Evolutionary conservation across 2,329 filamentous ascomycete genomes (phyloP).

Genomic region (Chaetoscypha palmicola): DNA sequence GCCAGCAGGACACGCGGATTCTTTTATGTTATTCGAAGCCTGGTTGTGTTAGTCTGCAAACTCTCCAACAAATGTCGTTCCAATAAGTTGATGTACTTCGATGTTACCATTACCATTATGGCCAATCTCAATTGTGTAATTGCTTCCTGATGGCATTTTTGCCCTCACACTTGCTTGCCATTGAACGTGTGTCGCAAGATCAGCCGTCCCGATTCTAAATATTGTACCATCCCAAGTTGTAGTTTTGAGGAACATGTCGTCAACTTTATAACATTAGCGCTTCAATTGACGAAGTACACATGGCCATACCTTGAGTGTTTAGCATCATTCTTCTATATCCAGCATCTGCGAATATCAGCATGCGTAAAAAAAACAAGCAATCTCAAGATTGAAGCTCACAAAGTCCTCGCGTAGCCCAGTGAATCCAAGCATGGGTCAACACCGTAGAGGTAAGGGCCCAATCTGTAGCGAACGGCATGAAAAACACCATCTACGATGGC

Average conservation of each 20-base stretch:
- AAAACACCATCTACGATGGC: slow-evolving; percentile 51
- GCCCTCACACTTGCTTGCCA: slow-evolving; percentile 37
- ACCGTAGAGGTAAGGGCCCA: slow-evolving; percentile 31
- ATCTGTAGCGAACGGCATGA: slow-evolving; percentile 41
- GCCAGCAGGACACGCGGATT: slow-evolving; percentile 7
- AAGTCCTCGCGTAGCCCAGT: slow-evolving; percentile 19
- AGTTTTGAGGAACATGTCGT: slow-evolving; percentile 51
- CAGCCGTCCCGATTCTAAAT: slow-evolving; percentile 42
- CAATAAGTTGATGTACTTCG: no score
- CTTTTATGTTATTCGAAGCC: slow-evolving; percentile 3
- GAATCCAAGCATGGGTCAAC: slow-evolving; percentile 18
- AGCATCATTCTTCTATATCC: slow-evolving; percentile 17
- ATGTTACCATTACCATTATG: slow-evolving; percentile 48
- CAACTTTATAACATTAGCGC: slow-evolving; percentile 32
- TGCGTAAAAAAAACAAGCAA: no score
- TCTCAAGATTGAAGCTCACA: slow-evolving; percentile 13
- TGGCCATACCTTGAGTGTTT: slow-evolving; percentile 12
- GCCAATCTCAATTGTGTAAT: slow-evolving; percentile 44
- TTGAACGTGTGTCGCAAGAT: slow-evolving; percentile 37
- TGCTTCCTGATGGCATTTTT: slow-evolving; percentile 42
- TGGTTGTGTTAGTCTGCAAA: not conserved
- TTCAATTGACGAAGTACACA: not conserved
- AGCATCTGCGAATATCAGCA: no score
- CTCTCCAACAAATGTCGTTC: no score
- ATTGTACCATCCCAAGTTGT: slow-evolving; percentile 37